phyloP scores from a whole-genome alignment of 306 rosid species.

The Gastrolobium villosum region DNA sequence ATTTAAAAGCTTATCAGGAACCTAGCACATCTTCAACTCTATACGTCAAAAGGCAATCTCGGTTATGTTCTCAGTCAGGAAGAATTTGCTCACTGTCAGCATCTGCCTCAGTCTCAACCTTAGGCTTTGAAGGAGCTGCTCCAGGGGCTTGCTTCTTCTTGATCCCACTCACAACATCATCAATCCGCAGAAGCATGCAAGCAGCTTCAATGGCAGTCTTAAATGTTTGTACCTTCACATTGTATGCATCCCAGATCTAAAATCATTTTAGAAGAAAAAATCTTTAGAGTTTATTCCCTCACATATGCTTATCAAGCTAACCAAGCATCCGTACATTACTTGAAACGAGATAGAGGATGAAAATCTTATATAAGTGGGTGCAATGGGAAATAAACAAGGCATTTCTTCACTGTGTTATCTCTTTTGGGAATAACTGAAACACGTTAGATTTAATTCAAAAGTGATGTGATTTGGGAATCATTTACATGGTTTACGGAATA shows the following conservation, averaged over 20 bases:
- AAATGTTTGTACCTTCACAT: conserved; percentile 86
- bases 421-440: conserved; percentile 6
- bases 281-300: background rate
- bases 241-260: conserved; percentile 90
- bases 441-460: background rate
- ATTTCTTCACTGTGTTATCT: background rate
- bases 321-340: background rate
- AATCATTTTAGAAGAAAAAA: conserved; percentile 24
- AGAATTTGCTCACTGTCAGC: conserved; percentile 79
- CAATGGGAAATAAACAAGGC: background rate
- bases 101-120: conserved; percentile 72
- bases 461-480: background rate
- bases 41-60: conserved; percentile 11
- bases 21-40: conserved; percentile 13
- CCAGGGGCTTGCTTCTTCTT: conserved; percentile 83
- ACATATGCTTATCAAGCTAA: background rate
- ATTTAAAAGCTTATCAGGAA: conserved; percentile 36
- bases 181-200: conserved; percentile 88
- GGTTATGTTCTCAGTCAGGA: conserved; percentile 59
- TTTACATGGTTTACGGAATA: background rate
- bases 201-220: conserved; percentile 93
- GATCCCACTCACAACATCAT: conserved; percentile 88
- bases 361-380: background rate
- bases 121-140: conserved; percentile 71
- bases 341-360: background rate